Evolutionary conservation across 73 alveolate genomes (phyloP), one percentile per base, ranked within the genome.

Genomic region (Uronychia binucleata): DNA sequence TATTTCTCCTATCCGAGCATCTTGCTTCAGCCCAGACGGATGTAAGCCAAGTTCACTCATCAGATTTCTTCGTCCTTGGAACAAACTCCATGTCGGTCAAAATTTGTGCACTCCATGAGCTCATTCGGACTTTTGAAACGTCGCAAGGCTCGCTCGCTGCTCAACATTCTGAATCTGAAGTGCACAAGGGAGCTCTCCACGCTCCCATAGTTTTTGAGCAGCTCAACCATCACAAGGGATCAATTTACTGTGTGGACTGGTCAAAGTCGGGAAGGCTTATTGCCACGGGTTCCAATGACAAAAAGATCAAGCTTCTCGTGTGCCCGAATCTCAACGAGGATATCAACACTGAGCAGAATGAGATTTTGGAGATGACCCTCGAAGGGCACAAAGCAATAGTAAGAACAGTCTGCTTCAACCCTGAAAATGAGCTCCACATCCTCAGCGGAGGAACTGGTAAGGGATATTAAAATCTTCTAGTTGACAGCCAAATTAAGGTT

Each of bases 221-320:
- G 78, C 88, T 91, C 67, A 96, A 96, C 77, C 99, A 96, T 89
- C 99, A 96, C 86, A 89, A 87, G 30, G 99, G 99, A 31, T 96
- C 99, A 27, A 83, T 98, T 1, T 98, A 98, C 84, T 97, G 99
- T 75, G 86, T 98, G 28, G 99, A 98, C 86, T 98, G 99, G 99
- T 89, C 98, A 76, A 90, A 93, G 57, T 86, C 97, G 30, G 98
- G 98, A 74, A 84, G 97, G 83, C 84, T 97, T 31, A 93, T 98
- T 33, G 99, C 99, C 26, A 89, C 98, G 77, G 99, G 99, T 0
- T 96, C 99, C 75, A 94, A 95, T 79, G 99, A 98, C 89, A 97
- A 93, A 90, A 84, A 90, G 57, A 90, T 97, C n/a, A 94, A 95
- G 58, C 31, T 84, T 25, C 90, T 90, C 79, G 98, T 95, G 26